phyloP scores from a whole-genome alignment of 2,329 filamentous ascomycete genomes.

The Pseudogymnoascus sp. region DNA sequence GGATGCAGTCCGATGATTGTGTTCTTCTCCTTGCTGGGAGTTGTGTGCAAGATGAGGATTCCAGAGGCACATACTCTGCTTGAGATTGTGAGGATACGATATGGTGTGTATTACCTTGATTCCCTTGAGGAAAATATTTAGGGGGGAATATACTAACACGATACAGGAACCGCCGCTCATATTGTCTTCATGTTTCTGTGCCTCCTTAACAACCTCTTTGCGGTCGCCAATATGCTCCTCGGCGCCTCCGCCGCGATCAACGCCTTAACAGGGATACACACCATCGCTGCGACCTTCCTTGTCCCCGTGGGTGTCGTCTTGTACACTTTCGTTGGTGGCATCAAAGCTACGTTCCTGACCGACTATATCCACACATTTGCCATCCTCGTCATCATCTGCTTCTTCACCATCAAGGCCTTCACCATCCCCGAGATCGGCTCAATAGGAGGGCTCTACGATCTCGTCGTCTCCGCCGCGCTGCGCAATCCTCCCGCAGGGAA shows the following conservation, averaged over 20 bases:
- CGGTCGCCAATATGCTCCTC: slow-evolving; percentile 46
- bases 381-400: slow-evolving; percentile 45
- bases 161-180: slow-evolving; percentile 34
- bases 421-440: slow-evolving; percentile 42
- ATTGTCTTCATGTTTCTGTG: slow-evolving; percentile 46
- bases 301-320: slow-evolving; percentile 33
- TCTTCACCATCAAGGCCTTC: slow-evolving; percentile 41
- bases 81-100: slow-evolving; percentile 46
- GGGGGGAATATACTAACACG: background rate
- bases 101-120: slow-evolving; percentile 28
- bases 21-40: slow-evolving; percentile 45
- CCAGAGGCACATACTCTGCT: slow-evolving; percentile 48
- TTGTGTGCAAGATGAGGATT: slow-evolving; percentile 45
- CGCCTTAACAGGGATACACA: slow-evolving; percentile 41
- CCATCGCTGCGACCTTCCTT: slow-evolving; percentile 43
- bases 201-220: slow-evolving; percentile 48
- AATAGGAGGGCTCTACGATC: slow-evolving; percentile 41
- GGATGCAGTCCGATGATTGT: slow-evolving; percentile 50
- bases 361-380: slow-evolving; percentile 49
- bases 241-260: slow-evolving; percentile 37
- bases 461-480: slow-evolving; percentile 38
- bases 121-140: background rate
- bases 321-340: slow-evolving; percentile 35
- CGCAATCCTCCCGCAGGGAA: slow-evolving; percentile 44
- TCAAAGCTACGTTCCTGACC: slow-evolving; percentile 37